Conservation (phyloP, 2,329 filamentous ascomycete species). For the Clonostachys solani region DNA sequence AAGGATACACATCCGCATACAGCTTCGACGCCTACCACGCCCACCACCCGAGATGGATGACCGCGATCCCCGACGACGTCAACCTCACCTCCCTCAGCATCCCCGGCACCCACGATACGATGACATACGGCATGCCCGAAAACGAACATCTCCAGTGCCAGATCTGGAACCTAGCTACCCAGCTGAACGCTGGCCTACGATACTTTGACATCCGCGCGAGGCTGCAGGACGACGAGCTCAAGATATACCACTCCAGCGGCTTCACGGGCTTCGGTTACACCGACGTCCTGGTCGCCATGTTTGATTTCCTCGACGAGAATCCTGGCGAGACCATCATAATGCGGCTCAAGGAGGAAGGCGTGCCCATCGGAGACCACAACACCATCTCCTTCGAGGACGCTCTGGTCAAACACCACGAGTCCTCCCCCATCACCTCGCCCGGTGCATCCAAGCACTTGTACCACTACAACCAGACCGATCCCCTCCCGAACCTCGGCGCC, state of each 20-base stretch:
- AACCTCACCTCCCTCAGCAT: constrained; percentile 39
- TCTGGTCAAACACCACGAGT: constrained; percentile 33
- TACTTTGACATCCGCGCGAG: constrained; percentile 45
- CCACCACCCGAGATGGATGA: constrained; percentile 29
- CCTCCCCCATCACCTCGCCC: constrained; percentile 22
- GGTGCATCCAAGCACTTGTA: constrained; percentile 30
- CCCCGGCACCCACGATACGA: constrained; percentile 49
- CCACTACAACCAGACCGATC: constrained; percentile 18
- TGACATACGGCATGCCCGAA: constrained; percentile 35
- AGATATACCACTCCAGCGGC: constrained; percentile 40
- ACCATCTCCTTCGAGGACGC: constrained; percentile 37
- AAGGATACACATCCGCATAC: constrained; percentile 23
- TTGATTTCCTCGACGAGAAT: constrained; percentile 37
- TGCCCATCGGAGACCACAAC: constrained; percentile 25
- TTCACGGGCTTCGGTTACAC: constrained; percentile 39
- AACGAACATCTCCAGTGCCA: constrained; percentile 37
- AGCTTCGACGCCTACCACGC: constrained; percentile 26
- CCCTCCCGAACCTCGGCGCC: constrained; percentile 37
- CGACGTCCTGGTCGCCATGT: constrained; percentile 36
- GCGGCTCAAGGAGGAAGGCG: constrained; percentile 44
- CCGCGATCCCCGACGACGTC: constrained; percentile 29
- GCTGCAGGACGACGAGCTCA: constrained; percentile 33
- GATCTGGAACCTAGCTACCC: constrained; percentile 36
- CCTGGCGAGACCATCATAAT: constrained; percentile 42
- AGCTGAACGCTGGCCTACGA: constrained; percentile 40